These are phyloP conservation scores for Neopestalotiopsis sp. DNA, from an alignment of 2,329 filamentous ascomycete species.

Conservation along the genomic window DNA sequence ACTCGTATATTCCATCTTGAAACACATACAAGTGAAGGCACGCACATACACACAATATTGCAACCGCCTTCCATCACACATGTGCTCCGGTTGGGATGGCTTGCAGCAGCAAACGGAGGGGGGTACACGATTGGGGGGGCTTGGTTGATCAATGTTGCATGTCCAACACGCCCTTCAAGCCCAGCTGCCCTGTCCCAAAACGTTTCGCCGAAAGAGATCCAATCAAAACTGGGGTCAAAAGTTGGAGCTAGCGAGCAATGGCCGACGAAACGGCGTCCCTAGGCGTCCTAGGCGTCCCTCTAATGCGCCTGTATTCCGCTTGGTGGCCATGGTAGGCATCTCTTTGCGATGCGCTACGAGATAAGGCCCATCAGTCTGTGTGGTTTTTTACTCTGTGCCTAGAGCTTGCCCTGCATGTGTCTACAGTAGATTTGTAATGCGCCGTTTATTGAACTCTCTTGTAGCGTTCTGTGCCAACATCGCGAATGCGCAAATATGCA, in stretches of 20 bases:
- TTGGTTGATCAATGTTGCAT: background rate
- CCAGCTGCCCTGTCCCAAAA: conserved; percentile 3
- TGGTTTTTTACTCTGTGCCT: background rate
- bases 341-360: conserved; percentile 2
- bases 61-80: background rate
- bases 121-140: background rate
- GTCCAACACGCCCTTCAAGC: conserved; percentile 8
- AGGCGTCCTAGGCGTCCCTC: background rate
- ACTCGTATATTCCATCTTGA: too few species aligned
- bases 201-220: conserved; percentile 13
- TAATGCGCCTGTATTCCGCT: background rate
- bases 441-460: too few species aligned
- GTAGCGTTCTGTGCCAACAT: too few species aligned
- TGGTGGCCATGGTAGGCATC: background rate
- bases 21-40: too few species aligned
- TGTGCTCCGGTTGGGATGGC: background rate
- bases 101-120: background rate
- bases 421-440: background rate
- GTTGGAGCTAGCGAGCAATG: conserved; percentile 3
- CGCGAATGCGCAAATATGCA: too few species aligned
- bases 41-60: too few species aligned
- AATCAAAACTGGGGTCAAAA: conserved; percentile 11
- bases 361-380: background rate
- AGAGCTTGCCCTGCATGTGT: too few species aligned
- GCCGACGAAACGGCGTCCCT: conserved; percentile 1